Evolutionary conservation across 2,329 filamentous ascomycete genomes (phyloP), one percentile per base, ranked within the genome.

Genomic region (Fusarium metavorans): DNA sequence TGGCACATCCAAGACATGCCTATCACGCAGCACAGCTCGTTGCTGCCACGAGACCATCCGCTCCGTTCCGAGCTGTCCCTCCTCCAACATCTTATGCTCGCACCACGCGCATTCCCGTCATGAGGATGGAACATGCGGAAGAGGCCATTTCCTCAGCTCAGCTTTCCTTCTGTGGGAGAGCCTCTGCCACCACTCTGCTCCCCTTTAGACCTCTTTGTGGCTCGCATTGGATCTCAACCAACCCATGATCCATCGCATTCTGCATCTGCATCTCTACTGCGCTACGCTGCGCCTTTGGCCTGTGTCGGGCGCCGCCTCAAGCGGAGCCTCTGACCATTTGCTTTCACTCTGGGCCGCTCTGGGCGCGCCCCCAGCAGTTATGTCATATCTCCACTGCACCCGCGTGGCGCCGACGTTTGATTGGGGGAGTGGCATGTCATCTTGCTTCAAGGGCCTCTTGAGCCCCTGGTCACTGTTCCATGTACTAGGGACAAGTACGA

Each of bases 391-490:
- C 76, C 78, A 78, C 77, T 68, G 32, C 60, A 65, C 41, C 68
- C 62, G 66, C 68, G 73, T 60, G 60, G 66, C 58, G 56, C 30
- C 48, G 60, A 35, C 62, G 32, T 70, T 64, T 80, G 70, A 79
- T 80, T 80, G 78, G 78, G 62, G 52, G 61, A 48, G 43, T 67
- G 45, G 74, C 74, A 78, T 81, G 80, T 79, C 80, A 80, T 81
- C 77, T 74, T 81, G 74, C 78, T 77, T 78, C 62, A 66, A 68
- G 71, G 65, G 68, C 72, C 74, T 73, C 71, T 66, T 70, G 56
- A 61, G 59, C 69, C 73, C 76, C 75, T 79, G 69, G 74, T 74
- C 62, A 34, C 61, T 50, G 73, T 62, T 64, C 76, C 71, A 75
- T 67, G 61, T 52, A 59, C 60, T 32, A 45, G 67, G 68, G 62